Percentiles rank a stretch among this genome's conserved stretches.
phyloP scores from a whole-genome alignment of 345 rosid genomes.

The Ailanthus altissimus region DNA sequence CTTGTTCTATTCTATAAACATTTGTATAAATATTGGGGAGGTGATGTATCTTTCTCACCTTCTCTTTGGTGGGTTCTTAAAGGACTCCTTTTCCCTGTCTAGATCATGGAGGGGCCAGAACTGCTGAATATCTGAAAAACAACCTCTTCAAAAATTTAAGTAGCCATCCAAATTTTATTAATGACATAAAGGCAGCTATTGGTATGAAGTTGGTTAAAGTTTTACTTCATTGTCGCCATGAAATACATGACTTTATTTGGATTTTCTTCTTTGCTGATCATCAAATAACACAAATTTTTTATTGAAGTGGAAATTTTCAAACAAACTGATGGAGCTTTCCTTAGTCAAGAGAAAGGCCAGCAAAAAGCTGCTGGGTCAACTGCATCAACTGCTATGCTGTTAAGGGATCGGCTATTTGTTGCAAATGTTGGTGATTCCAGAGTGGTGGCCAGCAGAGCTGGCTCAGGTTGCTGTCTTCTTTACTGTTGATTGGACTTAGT shows the following conservation, averaged over 20 bases:
- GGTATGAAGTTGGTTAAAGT: constrained; percentile 33
- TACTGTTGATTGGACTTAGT: neutral
- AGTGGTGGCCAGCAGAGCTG: constrained; percentile 53
- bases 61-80: neutral
- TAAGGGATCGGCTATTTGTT: constrained; percentile 51
- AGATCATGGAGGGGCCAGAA: constrained; percentile 58
- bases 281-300: constrained; percentile 6
- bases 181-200: constrained; percentile 46
- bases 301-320: constrained; percentile 47
- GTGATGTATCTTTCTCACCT: neutral
- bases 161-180: constrained; percentile 44
- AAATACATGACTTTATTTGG: neutral
- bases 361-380: constrained; percentile 59
- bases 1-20: neutral
- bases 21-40: neutral
- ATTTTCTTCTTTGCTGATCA: neutral
- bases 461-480: constrained; percentile 40
- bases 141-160: constrained; percentile 53
- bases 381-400: constrained; percentile 54
- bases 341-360: constrained; percentile 42
- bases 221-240: neutral
- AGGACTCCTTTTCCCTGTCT: neutral
- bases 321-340: constrained; percentile 48
- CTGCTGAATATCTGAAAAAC: constrained; percentile 51
- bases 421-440: constrained; percentile 77